Conservation (phyloP, 768 basidiomycete species). For the Hebeloma cylindrosporum region DNA sequence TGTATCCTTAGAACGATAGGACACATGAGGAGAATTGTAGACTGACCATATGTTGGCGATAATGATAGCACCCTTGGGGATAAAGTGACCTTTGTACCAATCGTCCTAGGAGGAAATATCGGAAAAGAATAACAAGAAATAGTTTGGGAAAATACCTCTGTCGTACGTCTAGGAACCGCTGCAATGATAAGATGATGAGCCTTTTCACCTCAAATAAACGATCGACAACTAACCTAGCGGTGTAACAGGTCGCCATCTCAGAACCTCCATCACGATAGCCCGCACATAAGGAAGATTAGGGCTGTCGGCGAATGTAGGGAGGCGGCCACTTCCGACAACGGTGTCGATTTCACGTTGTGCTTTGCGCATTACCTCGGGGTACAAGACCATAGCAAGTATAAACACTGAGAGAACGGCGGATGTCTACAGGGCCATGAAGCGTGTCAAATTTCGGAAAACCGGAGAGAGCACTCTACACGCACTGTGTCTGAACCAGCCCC, state of each 20-base stretch:
- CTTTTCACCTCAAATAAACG: too few species aligned
- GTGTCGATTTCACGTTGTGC: slow-evolving; percentile 23
- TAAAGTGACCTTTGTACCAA: slow-evolving; percentile 39
- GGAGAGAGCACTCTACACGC: too few species aligned
- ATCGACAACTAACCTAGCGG: slow-evolving; percentile 17
- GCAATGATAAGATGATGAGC: neutral
- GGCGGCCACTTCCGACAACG: slow-evolving; percentile 18
- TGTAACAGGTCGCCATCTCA: slow-evolving; percentile 17
- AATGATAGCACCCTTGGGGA: slow-evolving; percentile 37
- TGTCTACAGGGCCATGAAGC: neutral
- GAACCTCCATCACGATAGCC: slow-evolving; percentile 21
- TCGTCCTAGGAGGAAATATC: slow-evolving; percentile 31
- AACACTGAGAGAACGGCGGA: slow-evolving; percentile 3
- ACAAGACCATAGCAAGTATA: slow-evolving; percentile 17
- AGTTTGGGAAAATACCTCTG: neutral
- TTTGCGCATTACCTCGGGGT: slow-evolving; percentile 15
- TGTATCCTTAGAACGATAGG: neutral
- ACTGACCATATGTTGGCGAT: slow-evolving; percentile 7
- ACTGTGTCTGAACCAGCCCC: slow-evolving; percentile 4
- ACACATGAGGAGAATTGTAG: neutral
- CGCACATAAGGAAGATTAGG: slow-evolving; percentile 12
- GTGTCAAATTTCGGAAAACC: neutral
- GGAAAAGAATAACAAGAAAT: neutral
- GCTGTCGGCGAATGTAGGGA: slow-evolving; percentile 19
- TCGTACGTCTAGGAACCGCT: neutral